Evolutionary conservation across 2,329 filamentous ascomycete genomes (phyloP).

Genomic region (Grosmannia serpens): DNA sequence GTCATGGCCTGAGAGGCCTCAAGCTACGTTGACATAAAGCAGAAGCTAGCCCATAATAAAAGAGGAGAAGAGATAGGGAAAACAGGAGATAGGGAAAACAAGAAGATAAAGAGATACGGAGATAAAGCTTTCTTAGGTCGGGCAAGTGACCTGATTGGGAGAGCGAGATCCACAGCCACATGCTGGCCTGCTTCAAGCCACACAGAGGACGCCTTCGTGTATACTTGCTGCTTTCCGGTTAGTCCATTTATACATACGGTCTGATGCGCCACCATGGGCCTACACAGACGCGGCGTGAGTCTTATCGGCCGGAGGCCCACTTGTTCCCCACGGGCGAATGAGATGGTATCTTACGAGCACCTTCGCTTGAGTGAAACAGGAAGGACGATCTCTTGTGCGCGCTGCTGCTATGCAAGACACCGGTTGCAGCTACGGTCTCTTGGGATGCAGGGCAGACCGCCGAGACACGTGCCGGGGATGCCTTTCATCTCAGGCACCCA

Average conservation of each 20-base stretch:
- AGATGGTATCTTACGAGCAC: background rate
- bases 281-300: background rate
- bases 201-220: background rate
- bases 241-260: background rate
- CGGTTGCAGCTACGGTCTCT: too few species aligned
- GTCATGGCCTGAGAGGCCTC: too few species aligned
- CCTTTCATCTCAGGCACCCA: background rate
- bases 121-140: background rate
- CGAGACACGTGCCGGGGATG: background rate
- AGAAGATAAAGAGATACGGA: background rate
- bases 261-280: background rate
- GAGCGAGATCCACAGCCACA: too few species aligned
- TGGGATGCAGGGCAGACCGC: too few species aligned
- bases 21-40: background rate
- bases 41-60: background rate
- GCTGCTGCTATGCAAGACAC: background rate
- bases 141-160: too few species aligned
- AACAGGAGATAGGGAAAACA: too few species aligned
- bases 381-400: background rate
- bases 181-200: too few species aligned
- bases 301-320: background rate
- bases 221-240: background rate
- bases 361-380: background rate
- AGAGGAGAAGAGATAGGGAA: background rate
- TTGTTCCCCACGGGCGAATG: background rate